A percentile compares a stretch with the other conserved stretches of the same genome.
These are phyloP conservation scores for Crithidia thermophila DNA, from an alignment of 208 protist genomes.

Conservation along the genomic window DNA sequence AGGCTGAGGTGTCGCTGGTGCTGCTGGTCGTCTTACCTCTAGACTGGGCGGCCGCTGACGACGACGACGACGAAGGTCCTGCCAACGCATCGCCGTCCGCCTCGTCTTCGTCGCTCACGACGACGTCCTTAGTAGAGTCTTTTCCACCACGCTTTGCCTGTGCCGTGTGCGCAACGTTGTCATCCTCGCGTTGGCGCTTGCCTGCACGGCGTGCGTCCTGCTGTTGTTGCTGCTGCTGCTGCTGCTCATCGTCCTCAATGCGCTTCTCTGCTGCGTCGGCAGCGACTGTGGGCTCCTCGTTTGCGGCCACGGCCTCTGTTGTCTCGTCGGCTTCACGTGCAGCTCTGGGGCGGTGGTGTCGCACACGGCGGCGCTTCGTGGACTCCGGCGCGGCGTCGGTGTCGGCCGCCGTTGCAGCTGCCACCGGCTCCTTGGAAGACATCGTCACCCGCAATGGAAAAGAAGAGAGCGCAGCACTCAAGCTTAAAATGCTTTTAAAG, in stretches of 20 bases:
- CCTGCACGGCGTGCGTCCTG: not conserved
- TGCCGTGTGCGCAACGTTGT: not conserved
- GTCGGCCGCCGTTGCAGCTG: constrained; percentile 1
- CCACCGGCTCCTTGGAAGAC: not conserved
- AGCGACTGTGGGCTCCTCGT: constrained; percentile 9
- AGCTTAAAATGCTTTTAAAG: no score
- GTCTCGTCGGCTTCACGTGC: constrained; percentile 25
- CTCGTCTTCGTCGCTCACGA: not conserved
- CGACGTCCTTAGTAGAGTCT: no score
- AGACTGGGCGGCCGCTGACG: no score
- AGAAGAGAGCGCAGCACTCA: not conserved
- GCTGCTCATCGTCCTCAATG: not conserved
- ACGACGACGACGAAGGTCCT: no score
- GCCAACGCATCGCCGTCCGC: not conserved
- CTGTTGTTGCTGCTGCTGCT: constrained; percentile 23
- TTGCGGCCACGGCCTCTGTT: not conserved
- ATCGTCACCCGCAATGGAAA: not conserved
- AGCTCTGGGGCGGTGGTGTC: constrained; percentile 62
- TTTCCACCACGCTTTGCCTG: no score
- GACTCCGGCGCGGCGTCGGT: constrained; percentile 5
- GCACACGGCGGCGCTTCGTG: constrained; percentile 47
- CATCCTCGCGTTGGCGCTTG: constrained; percentile 28
- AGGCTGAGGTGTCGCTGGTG: not conserved
- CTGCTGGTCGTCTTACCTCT: not conserved
- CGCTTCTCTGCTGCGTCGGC: not conserved